phyloP scores from a whole-genome alignment of 139 green algal species.

The Chlorella ohadii region DNA sequence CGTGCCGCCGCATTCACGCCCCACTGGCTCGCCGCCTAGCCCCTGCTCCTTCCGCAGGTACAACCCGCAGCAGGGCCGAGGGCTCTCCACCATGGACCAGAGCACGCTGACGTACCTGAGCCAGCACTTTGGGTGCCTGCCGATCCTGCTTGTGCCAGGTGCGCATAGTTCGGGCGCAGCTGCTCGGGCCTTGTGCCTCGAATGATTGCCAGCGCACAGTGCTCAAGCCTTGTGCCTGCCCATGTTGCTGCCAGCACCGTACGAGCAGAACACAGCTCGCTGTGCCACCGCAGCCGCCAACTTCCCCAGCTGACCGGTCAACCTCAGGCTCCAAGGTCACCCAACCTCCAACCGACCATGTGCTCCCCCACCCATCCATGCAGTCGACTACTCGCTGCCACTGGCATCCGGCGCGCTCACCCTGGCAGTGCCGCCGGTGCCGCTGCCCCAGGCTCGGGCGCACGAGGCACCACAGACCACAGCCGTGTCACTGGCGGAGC shows the following conservation, averaged over 20 bases:
- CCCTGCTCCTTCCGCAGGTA: background rate
- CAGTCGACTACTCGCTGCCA: slow-evolving; percentile 25
- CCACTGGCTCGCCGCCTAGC: background rate
- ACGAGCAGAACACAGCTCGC: no score
- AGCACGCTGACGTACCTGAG: slow-evolving; percentile 16
- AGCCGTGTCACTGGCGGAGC: background rate
- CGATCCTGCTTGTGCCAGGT: slow-evolving; percentile 14
- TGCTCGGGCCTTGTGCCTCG: no score
- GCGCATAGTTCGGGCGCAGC: background rate
- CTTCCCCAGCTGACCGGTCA: no score
- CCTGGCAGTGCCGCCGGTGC: background rate
- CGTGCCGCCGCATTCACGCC: background rate
- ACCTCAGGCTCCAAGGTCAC: no score
- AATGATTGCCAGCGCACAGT: no score
- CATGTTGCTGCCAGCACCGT: no score
- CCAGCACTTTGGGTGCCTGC: background rate
- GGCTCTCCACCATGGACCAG: slow-evolving; percentile 20
- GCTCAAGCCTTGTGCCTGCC: no score
- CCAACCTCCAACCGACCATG: background rate
- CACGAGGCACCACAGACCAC: background rate
- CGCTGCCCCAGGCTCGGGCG: background rate
- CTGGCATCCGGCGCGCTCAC: background rate
- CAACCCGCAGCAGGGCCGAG: background rate
- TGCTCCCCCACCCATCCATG: background rate
- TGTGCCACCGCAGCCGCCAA: no score